Evolutionary conservation across 2,329 filamentous ascomycete species (phyloP), one percentile per base, ranked within the genome.

Genomic region (Botryotinia convoluta): DNA sequence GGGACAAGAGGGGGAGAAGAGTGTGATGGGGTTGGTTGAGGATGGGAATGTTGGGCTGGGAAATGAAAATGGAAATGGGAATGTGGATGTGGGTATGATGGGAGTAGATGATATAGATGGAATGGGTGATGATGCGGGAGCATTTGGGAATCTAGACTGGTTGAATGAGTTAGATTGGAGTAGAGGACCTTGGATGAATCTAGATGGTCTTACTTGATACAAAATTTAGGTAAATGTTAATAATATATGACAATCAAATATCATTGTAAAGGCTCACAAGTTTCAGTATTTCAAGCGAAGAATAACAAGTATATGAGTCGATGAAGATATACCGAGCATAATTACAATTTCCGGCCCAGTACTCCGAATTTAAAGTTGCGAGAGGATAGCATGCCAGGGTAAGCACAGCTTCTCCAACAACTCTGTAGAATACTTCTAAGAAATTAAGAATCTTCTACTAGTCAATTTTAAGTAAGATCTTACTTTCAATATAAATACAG

Each of bases 151-250:
- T 61, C 69, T 80, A 59, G 78, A 79, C 70, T 80, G 79, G 79
- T 74, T 80, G 71, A 79, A 79, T 74, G 78, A 74, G 59, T 75
- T 80, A 16, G 79, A 79, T 75, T 80, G 79, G 79, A 77, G 75
- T 16, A 72, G 79, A 18, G 79, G 79, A 2, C 79, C 78, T 39
- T 80, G 77, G 78, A 75, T 78, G 67, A 78, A 80, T 76, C 64
- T 79, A 29, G 77, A 75, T n/a, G 74, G 72, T 14, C 71, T 73
- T n/a, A 62, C 72, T 44, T 73, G 59, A 73, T 29, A 3, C n/a
- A 18, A 57, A 29, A 57, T 29, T 18, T 51, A 48, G 26, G 4
- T n/a, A 51, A 0, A n/a, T n/a, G 9, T n/a, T n/a, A n/a, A 26
- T 51, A 37, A 39, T 39, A 12, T 39, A 39, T 44, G 26, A 54